Evolutionary conservation across 805 yeast genomes (phyloP).

Genomic region (Phaffomyces thermotolerans): DNA sequence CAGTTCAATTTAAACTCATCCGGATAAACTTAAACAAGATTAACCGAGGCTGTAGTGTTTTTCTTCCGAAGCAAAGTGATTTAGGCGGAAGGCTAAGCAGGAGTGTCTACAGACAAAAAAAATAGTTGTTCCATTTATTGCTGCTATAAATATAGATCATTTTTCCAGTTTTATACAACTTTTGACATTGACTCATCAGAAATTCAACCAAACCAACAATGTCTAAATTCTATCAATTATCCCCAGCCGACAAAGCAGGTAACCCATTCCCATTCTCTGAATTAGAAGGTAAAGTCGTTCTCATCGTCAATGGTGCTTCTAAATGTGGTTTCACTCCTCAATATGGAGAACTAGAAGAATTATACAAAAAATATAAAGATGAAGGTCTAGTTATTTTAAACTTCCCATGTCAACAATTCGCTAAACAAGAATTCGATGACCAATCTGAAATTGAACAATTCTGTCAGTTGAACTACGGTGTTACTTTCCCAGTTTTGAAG

Average conservation of each 20-base stretch:
- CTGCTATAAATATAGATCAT: neutral
- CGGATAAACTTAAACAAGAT: too few species aligned
- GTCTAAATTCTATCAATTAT: slow-evolving; percentile 60
- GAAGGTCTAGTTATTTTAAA: slow-evolving; percentile 66
- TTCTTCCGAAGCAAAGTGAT: too few species aligned
- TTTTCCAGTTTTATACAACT: neutral
- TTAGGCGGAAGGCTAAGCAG: too few species aligned
- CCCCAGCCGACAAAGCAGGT: slow-evolving; percentile 56
- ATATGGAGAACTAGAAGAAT: slow-evolving; percentile 61
- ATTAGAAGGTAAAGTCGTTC: slow-evolving; percentile 71
- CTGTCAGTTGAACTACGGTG: slow-evolving; percentile 82
- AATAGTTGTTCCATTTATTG: too few species aligned
- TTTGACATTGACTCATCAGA: too few species aligned
- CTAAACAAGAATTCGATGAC: slow-evolving; percentile 67
- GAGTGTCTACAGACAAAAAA: too few species aligned
- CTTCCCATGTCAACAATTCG: slow-evolving; percentile 91
- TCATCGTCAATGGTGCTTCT: slow-evolving; percentile 84
- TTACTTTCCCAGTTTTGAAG: slow-evolving; percentile 79
- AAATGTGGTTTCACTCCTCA: slow-evolving; percentile 82
- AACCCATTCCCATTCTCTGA: slow-evolving; percentile 51
- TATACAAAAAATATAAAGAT: slow-evolving; percentile 60
- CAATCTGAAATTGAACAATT: slow-evolving; percentile 66
- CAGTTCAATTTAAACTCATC: too few species aligned
- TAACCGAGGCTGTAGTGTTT: too few species aligned
- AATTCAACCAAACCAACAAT: slow-evolving; percentile 20